phyloP scores from a whole-genome alignment of 2,329 filamentous ascomycete genomes.

The Microdochium trichocladiopsis region DNA sequence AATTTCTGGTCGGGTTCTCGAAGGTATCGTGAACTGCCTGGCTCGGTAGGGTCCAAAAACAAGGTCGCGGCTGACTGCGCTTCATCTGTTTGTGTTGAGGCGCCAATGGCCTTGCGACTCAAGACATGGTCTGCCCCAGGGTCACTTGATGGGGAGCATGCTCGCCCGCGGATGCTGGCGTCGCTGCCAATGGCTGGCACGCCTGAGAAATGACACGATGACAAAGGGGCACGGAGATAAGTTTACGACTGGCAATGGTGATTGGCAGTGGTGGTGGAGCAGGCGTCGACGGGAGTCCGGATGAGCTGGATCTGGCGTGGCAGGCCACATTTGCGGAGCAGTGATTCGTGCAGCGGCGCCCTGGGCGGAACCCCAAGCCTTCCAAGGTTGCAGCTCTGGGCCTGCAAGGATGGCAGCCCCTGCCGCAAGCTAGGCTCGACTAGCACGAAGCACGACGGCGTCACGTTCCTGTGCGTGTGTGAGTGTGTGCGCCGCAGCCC shows the following conservation, averaged over 20 bases:
- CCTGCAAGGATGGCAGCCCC: neutral
- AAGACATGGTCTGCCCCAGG: no score
- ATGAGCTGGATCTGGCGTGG: neutral
- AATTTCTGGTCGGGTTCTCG: no score
- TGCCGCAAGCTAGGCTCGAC: neutral
- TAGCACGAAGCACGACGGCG: neutral
- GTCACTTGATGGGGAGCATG: no score
- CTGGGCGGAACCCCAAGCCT: neutral
- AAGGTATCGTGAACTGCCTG: no score
- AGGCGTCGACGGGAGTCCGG: neutral
- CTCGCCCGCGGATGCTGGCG: no score
- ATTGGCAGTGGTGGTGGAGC: neutral
- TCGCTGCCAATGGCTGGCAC: no score
- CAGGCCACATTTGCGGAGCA: neutral
- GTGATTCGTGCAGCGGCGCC: neutral
- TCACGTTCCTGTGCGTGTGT: neutral
- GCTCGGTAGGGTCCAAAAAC: no score
- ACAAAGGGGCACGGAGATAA: neutral
- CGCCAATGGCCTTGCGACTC: no score
- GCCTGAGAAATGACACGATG: neutral
- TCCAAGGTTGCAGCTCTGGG: neutral
- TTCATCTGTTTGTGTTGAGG: no score
- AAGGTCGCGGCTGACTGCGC: no score
- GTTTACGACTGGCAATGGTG: neutral
- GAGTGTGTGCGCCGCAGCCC: neutral